phyloP scores from a whole-genome alignment of 208 protist genomes.

The Porcisia hertigi region DNA sequence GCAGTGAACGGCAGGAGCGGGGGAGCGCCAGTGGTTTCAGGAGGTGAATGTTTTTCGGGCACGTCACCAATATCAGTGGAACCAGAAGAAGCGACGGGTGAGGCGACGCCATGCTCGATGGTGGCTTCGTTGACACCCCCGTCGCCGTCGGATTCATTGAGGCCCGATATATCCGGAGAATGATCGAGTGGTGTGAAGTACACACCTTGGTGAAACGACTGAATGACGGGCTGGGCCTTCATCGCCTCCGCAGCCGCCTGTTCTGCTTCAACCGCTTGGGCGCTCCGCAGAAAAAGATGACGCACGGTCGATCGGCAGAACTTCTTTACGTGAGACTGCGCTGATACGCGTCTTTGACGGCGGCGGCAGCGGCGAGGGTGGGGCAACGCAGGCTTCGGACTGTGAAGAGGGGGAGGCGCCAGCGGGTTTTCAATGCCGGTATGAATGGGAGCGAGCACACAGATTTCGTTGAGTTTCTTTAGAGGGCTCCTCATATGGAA shows the following conservation, averaged over 20 bases:
- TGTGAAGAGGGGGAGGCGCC: neutral
- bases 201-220: conserved; percentile 21
- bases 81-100: neutral
- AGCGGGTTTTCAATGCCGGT: conserved; percentile 10
- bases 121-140: neutral
- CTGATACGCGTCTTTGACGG: neutral
- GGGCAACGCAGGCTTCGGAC: neutral
- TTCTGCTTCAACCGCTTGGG: neutral
- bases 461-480: neutral
- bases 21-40: neutral
- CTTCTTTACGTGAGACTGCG: neutral
- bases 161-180: conserved; percentile 7
- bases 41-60: neutral
- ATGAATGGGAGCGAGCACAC: no score
- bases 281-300: neutral
- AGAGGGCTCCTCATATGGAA: neutral
- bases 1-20: neutral
- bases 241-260: neutral
- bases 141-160: neutral
- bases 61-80: no score
- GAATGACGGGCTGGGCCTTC: neutral
- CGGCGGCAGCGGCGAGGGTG: neutral
- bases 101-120: neutral
- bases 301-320: neutral
- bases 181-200: conserved; percentile 20